Evolutionary conservation across 305 asterid species (phyloP), one percentile per base, ranked within the genome.

Genomic region (Euphrasia arctica): DNA sequence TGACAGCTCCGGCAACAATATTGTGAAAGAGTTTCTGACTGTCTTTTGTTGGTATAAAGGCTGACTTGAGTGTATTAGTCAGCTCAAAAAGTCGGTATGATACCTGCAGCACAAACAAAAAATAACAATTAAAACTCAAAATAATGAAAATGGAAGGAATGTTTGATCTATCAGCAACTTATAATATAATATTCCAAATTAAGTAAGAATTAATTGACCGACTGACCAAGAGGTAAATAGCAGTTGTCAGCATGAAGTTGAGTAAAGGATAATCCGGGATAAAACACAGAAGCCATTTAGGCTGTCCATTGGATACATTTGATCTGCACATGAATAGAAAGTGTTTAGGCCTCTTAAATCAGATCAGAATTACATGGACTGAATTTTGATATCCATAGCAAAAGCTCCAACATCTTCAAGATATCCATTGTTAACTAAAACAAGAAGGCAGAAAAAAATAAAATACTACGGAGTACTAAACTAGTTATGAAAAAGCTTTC

Each of bases 211-310:
- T 9, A 51, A 60, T 4, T 34, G 8, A 34, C 7, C 5, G 34
- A 3, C 90, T 73, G 72, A 93, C 98, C 95, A 93, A 77, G 58
- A 84, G n/a, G 76, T 93, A 93, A 66, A 90, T 55, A 68, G 96
- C 85, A 73, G 97, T 85, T 48, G 95, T 87, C 72, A 92, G 83
- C 96, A 88, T 90, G 86, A 83, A 93, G 76, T 93, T 93, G 27
- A 93, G 97, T 86, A 93, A 32, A n/a, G 98, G 98, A 79, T 90
- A 90, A 72, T 89, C 94, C 18, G 98, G 96, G 77, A 93, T 88
- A 63, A 93, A 82, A 0, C 76, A 84, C 49, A 93, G 97, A 34
- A 93, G 83, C 98, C 97, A 90, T 76, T 93, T 93, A 41, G 98
- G 97, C 79, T 93, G 98, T 71, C 97, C 98, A 79, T 93, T 88